Percentiles rank a stretch among this genome's conserved stretches.
Conservation (phyloP, 1,284 basidiomycete species). For the Phenoliferia sp. region DNA sequence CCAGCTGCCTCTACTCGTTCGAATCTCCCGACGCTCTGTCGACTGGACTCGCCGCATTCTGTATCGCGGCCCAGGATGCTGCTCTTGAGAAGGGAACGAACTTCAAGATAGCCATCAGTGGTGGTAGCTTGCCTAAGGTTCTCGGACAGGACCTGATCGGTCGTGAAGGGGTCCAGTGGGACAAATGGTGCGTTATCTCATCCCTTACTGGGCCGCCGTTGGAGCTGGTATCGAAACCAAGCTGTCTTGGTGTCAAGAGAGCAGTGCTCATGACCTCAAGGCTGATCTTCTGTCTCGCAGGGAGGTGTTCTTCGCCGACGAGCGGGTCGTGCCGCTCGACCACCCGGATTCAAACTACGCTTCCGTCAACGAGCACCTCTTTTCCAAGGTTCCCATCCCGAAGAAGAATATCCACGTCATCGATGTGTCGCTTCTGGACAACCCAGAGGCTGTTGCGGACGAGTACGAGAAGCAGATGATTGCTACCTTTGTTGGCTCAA, state of each 20-base stretch:
- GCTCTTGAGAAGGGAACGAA: conserved; percentile 79
- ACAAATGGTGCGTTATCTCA: conserved; percentile 69
- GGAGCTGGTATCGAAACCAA: no score
- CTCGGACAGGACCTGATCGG: conserved; percentile 65
- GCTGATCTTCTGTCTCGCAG: conserved; percentile 47
- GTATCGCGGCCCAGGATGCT: conserved; percentile 83
- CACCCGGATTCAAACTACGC: conserved; percentile 87
- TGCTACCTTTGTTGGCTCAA: conserved; percentile 78
- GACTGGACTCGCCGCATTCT: conserved; percentile 70
- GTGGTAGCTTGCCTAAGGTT: conserved; percentile 84
- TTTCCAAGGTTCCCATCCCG: conserved; percentile 78
- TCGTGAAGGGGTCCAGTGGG: conserved; percentile 78
- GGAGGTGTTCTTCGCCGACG: conserved; percentile 98
- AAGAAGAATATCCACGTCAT: conserved; percentile 76
- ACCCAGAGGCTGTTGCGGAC: conserved; percentile 48
- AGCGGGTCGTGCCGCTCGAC: conserved; percentile 89
- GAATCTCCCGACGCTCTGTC: conserved; percentile 48
- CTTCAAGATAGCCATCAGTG: conserved; percentile 90
- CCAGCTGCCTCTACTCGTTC: conserved; percentile 58
- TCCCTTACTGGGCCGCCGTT: neutral
- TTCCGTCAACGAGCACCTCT: conserved; percentile 70
- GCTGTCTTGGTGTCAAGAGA: neutral
- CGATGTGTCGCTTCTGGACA: conserved; percentile 59
- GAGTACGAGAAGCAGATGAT: conserved; percentile 92
- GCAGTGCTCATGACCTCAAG: neutral